A percentile compares a stretch with the other conserved stretches of the same genome.
Evolutionary conservation across 176 grass and related monocot genomes (phyloP).

Genomic region (Lolium perenne): DNA sequence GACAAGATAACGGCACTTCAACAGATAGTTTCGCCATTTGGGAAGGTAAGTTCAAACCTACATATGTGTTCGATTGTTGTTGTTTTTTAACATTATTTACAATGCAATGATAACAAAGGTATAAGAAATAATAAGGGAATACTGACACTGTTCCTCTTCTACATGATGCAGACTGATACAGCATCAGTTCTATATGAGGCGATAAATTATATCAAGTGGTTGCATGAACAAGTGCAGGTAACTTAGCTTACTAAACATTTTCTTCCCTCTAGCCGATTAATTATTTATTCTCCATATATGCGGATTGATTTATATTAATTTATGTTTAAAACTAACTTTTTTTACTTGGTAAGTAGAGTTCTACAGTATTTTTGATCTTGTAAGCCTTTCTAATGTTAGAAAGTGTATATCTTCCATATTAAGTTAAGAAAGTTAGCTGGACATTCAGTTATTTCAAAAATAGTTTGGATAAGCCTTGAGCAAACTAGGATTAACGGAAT

Average conservation of each 20-base stretch:
- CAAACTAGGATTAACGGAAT: conserved; percentile 1
- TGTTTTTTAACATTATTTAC: neutral
- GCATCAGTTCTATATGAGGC: conserved; percentile 90
- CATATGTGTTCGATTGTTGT: neutral
- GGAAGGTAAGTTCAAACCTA: conserved; percentile 60
- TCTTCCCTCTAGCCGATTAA: neutral
- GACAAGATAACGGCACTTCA: conserved; percentile 89
- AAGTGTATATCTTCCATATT: neutral
- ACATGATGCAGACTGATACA: conserved; percentile 74
- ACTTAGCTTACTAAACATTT: neutral
- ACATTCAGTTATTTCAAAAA: neutral
- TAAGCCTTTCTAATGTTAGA: neutral
- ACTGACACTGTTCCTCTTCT: conserved; percentile 1
- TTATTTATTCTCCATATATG: neutral
- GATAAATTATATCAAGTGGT: conserved; percentile 88
- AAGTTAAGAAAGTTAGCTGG: neutral
- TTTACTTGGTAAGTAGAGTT: neutral
- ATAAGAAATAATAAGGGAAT: neutral
- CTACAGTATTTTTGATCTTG: neutral
- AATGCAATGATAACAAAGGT: neutral
- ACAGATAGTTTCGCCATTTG: conserved; percentile 95
- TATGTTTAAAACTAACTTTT: neutral
- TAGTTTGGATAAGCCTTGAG: neutral
- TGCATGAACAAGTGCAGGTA: conserved; percentile 98
- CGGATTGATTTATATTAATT: neutral